Conservation (phyloP, 1,284 basidiomycete species). For the Naganishia sp. region DNA sequence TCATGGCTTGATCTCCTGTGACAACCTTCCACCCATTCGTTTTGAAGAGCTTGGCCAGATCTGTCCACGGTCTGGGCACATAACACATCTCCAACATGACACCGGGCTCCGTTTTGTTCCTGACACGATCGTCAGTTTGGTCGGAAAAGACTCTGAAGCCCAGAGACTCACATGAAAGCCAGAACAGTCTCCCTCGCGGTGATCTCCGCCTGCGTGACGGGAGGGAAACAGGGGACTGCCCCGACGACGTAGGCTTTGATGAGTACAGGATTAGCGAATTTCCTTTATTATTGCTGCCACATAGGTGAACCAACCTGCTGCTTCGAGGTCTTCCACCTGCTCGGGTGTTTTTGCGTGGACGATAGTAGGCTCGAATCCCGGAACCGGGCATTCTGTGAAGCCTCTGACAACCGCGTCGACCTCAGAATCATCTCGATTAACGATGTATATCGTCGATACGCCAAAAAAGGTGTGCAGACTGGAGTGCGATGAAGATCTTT, state of each 20-base stretch:
- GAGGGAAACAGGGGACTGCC: slow-evolving; percentile 22
- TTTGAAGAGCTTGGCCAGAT: slow-evolving; percentile 22
- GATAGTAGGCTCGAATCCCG: slow-evolving; percentile 22
- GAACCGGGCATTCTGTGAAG: slow-evolving; percentile 23
- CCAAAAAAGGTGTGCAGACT: slow-evolving; percentile 38
- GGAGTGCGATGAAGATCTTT: neutral
- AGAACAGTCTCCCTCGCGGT: slow-evolving; percentile 19
- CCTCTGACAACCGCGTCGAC: slow-evolving; percentile 20
- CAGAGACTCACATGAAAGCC: slow-evolving; percentile 17
- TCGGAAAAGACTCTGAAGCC: neutral
- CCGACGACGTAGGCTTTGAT: slow-evolving; percentile 16
- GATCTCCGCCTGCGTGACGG: slow-evolving; percentile 14
- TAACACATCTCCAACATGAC: slow-evolving; percentile 28
- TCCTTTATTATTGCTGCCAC: neutral
- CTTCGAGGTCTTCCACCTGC: slow-evolving; percentile 8
- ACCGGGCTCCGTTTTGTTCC: slow-evolving; percentile 23
- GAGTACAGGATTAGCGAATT: neutral
- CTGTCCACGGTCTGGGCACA: slow-evolving; percentile 22
- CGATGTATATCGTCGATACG: slow-evolving; percentile 69
- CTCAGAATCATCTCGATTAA: slow-evolving; percentile 61
- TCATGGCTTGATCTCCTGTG: slow-evolving; percentile 26
- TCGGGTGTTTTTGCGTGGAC: slow-evolving; percentile 13
- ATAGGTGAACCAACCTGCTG: slow-evolving; percentile 1
- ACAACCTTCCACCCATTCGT: slow-evolving; percentile 24
- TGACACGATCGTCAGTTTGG: neutral